These are phyloP conservation scores for Neoboletus subvelutipes DNA, from an alignment of 768 basidiomycete genomes.

Conservation along the genomic window DNA sequence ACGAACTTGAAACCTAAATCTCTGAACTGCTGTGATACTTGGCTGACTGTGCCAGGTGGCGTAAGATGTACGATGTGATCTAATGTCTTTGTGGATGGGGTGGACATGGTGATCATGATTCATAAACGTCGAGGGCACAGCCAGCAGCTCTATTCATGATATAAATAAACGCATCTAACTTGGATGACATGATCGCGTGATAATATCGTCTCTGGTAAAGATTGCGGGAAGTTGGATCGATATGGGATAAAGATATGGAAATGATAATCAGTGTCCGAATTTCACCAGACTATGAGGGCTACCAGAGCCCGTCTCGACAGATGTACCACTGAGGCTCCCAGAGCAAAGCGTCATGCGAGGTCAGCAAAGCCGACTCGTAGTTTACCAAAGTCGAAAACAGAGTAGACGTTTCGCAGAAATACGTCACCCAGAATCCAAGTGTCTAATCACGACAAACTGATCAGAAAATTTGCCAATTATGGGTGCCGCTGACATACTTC, in stretches of 20 bases:
- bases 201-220: background rate
- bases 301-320: background rate
- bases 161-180: background rate
- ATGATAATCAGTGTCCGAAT: background rate
- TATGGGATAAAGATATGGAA: background rate
- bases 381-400: slow-evolving; percentile 43
- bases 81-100: slow-evolving; percentile 42
- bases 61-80: slow-evolving; percentile 77
- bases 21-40: slow-evolving; percentile 51
- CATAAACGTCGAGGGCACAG: background rate
- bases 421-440: slow-evolving; percentile 39
- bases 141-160: background rate
- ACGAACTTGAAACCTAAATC: slow-evolving; percentile 67
- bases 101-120: slow-evolving; percentile 21
- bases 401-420: slow-evolving; percentile 48
- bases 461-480: background rate
- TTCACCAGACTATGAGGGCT: background rate
- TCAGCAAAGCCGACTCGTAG: slow-evolving; percentile 42
- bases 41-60: slow-evolving; percentile 54
- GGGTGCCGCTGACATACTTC: slow-evolving; percentile 13
- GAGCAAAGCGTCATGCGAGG: slow-evolving; percentile 16
- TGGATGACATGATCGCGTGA: slow-evolving; percentile 1
- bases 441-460: slow-evolving; percentile 6
- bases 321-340: too few species aligned
- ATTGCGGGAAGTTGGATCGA: background rate